A percentile compares a stretch with the other conserved stretches of the same genome.
These are phyloP conservation scores for Zasmidium angulare DNA, from an alignment of 2,329 filamentous ascomycete species.

Conservation along the genomic window DNA sequence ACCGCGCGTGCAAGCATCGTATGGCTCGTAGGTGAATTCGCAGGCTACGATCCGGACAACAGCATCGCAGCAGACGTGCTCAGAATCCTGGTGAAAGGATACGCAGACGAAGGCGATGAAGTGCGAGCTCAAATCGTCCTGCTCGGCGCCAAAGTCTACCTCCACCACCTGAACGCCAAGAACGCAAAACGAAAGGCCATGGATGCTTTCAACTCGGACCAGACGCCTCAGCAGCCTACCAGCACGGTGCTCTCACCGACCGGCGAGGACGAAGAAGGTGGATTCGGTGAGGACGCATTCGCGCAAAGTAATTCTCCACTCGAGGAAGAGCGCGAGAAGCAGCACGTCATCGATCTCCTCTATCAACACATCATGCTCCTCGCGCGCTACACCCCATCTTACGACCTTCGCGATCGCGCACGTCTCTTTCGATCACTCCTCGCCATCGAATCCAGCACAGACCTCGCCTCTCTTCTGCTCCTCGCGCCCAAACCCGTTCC, in stretches of 20 bases:
- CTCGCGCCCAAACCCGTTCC: slow-evolving; percentile 93
- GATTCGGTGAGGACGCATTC: slow-evolving; percentile 24
- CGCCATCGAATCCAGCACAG: slow-evolving; percentile 68
- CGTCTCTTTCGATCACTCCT: slow-evolving; percentile 85
- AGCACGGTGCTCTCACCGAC: slow-evolving; percentile 24
- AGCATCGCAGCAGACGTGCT: slow-evolving; percentile 93
- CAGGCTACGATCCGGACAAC: slow-evolving; percentile 71
- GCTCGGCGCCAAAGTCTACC: slow-evolving; percentile 92
- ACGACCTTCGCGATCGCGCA: slow-evolving; percentile 88
- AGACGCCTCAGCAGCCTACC: slow-evolving; percentile 1
- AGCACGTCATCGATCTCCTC: slow-evolving; percentile 70
- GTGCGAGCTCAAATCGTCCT: slow-evolving; percentile 91
- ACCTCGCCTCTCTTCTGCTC: slow-evolving; percentile 86
- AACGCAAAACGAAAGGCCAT: slow-evolving; percentile 37
- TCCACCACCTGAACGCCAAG: slow-evolving; percentile 76
- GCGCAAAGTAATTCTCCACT: slow-evolving; percentile 19
- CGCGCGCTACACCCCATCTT: slow-evolving; percentile 89
- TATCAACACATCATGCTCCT: slow-evolving; percentile 85
- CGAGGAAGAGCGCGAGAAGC: slow-evolving; percentile 40
- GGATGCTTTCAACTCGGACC: slow-evolving; percentile 22
- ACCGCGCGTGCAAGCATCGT: slow-evolving; percentile 91
- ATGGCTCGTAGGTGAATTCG: slow-evolving; percentile 95
- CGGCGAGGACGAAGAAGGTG: slow-evolving; percentile 25
- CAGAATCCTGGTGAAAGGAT: slow-evolving; percentile 81
- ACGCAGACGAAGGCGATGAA: slow-evolving; percentile 77